Percentiles rank a stretch among this genome's conserved stretches.
Conservation (phyloP, 495 filamentous ascomycete species). For the Apiosordaria backusii region DNA sequence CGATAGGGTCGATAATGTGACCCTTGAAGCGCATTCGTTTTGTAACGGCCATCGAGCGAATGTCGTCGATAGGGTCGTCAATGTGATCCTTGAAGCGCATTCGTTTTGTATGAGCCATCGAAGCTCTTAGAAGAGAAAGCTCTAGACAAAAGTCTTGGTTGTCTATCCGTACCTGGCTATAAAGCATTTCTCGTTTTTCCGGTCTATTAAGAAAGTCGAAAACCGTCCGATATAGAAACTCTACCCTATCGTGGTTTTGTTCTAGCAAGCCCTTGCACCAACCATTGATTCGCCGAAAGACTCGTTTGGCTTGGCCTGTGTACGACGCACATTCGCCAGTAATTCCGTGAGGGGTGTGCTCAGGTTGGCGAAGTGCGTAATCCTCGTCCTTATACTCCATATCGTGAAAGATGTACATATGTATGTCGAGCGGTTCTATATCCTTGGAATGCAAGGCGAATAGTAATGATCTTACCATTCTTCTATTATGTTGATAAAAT, state of each 20-base stretch:
- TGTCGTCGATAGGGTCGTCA: no score
- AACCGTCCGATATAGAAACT: not conserved
- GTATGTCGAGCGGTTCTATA: not conserved
- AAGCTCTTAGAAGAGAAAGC: not conserved
- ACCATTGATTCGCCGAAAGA: not conserved
- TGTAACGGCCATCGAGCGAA: no score
- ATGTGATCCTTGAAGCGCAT: no score
- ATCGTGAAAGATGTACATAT: not conserved
- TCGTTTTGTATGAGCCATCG: not conserved
- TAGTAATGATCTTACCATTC: not conserved
- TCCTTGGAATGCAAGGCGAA: not conserved
- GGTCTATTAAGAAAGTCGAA: not conserved
- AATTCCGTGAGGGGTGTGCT: no score
- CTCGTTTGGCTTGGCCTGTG: not conserved
- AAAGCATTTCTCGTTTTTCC: no score
- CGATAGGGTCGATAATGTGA: no score
- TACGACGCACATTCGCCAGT: no score
- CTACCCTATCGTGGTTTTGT: not conserved
- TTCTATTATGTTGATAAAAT: not conserved
- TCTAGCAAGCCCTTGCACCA: not conserved
- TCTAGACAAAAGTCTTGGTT: not conserved
- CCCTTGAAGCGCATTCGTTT: no score
- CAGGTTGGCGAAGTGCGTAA: not conserved
- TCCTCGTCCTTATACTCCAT: not conserved
- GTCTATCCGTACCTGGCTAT: not conserved